A percentile compares a stretch with the other conserved stretches of the same genome.
Conservation (phyloP, 1,284 basidiomycete genomes). For the Gymnopus androsaceus region DNA sequence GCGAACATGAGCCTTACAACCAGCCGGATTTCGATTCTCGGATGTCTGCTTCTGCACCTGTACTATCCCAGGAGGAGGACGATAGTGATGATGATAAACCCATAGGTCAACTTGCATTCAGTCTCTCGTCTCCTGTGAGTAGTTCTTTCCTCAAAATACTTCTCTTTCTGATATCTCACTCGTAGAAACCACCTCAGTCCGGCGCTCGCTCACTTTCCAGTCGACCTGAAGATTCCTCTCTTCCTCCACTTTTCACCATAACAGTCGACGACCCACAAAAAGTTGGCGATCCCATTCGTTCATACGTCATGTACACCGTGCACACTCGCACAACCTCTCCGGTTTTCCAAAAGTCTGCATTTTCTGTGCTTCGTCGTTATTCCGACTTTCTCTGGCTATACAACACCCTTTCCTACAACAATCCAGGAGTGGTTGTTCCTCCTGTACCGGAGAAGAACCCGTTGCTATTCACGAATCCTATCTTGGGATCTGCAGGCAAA, state of each 20-base stretch:
- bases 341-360: constrained; percentile 76
- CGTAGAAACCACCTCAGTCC: constrained; percentile 31
- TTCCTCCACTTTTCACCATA: constrained; percentile 73
- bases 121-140: constrained; percentile 14
- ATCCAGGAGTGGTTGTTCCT: constrained; percentile 96
- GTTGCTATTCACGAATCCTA: constrained; percentile 39
- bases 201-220: not conserved
- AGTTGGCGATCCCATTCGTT: constrained; percentile 88
- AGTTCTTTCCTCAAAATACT: not conserved
- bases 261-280: constrained; percentile 92
- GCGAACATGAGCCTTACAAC: constrained; percentile 50
- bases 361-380: constrained; percentile 92
- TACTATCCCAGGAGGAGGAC: constrained; percentile 41
- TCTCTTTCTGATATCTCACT: constrained; percentile 19
- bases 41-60: constrained; percentile 14
- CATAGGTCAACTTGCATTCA: constrained; percentile 47
- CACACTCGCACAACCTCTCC: constrained; percentile 86
- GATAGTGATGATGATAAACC: constrained; percentile 77
- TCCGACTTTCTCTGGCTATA: constrained; percentile 98
- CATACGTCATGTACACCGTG: constrained; percentile 94
- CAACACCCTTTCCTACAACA: constrained; percentile 86
- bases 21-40: constrained; percentile 38
- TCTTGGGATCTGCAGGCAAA: constrained; percentile 2
- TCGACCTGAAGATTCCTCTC: constrained; percentile 30
- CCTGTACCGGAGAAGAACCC: constrained; percentile 95